A percentile compares a stretch with the other conserved stretches of the same genome.
phyloP scores from a whole-genome alignment of 73 alveolate genomes.

The Paramecium tetraurelia region DNA sequence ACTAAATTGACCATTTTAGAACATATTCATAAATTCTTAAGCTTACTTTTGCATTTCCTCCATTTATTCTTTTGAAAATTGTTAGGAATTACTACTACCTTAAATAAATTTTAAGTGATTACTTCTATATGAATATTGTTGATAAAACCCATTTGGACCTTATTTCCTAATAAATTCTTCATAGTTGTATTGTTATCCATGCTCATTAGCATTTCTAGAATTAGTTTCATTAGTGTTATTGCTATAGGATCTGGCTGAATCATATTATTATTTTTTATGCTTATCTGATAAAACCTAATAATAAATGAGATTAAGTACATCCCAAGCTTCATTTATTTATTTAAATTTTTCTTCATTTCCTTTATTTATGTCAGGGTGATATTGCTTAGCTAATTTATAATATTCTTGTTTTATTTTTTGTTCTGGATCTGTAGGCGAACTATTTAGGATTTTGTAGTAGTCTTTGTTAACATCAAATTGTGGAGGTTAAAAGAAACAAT shows the following conservation, averaged over 20 bases:
- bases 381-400: conserved; percentile 88
- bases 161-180: not conserved
- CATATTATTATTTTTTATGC: conserved; percentile 13
- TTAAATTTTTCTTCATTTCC: conserved; percentile 73
- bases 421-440: conserved; percentile 73
- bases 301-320: not conserved
- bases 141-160: not conserved
- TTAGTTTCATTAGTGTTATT: not conserved
- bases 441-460: conserved; percentile 71
- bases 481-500: conserved; percentile 13
- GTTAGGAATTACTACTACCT: not conserved
- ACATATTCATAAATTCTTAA: not conserved
- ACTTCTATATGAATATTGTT: not conserved
- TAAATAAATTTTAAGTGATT: not conserved
- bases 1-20: not conserved
- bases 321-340: conserved; percentile 74
- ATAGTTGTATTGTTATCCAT: not conserved
- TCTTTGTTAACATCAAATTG: not conserved
- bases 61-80: not conserved
- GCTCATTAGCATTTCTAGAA: not conserved
- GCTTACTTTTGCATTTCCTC: not conserved
- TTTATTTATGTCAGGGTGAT: conserved; percentile 91
- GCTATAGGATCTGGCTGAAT: not conserved
- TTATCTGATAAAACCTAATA: conserved; percentile 15
- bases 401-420: conserved; percentile 88